Base-by-base conservation (phyloP, 2,329 filamentous ascomycete genomes). In the Trichophyton verrucosum region DNA sequence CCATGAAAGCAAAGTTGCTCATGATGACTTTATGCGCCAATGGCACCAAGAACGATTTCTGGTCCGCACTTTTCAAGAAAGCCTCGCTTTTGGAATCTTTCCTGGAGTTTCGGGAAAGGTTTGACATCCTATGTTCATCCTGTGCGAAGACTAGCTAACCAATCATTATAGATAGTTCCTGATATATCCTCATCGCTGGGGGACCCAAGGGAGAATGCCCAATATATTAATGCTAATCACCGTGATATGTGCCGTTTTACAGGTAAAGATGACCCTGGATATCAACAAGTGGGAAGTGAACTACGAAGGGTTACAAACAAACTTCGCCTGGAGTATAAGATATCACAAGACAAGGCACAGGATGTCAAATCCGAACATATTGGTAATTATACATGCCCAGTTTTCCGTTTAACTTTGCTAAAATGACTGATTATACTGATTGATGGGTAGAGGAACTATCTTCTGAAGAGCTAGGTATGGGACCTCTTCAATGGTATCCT, bases 181-280 rank as follows among this genome's bases (percentile, higher is more conserved):
- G 73, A 76, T 58, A 61, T 38, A 3, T 76, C 74, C 0, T 76
- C 75, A 0, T 73, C 62, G 61, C 63, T 76, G 8, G 66, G 69
- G 47, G 33, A 68, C 17, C 57, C 40, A 3, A 57, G 72, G 22
- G 74, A 76, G 57, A 69, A 64, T 15, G 67, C 62, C 0, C 62
- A 74, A 47, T 71, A 74, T 57, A 75, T 75, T 30, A 62, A 56
- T 6, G 61, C 62, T 7, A 65, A 74, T 27, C 73, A 75, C 56
- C 73, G 71, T 66, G 70, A 70, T 2, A 74, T 75, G 69, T 74
- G 71, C 51, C 69, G 70, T 1, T 75, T 75, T 42, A 49, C 63
- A 5, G 65, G 68, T 2, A 49, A 58, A 1, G 55, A 69, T 1
- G 71, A 75, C 55, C 30, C 61, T 1, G 70, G 74, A 57, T 75